Percentiles rank a stretch among this genome's conserved stretches.
phyloP scores from a whole-genome alignment of 75 land plant species.

The Cunninghamia lanceolata region DNA sequence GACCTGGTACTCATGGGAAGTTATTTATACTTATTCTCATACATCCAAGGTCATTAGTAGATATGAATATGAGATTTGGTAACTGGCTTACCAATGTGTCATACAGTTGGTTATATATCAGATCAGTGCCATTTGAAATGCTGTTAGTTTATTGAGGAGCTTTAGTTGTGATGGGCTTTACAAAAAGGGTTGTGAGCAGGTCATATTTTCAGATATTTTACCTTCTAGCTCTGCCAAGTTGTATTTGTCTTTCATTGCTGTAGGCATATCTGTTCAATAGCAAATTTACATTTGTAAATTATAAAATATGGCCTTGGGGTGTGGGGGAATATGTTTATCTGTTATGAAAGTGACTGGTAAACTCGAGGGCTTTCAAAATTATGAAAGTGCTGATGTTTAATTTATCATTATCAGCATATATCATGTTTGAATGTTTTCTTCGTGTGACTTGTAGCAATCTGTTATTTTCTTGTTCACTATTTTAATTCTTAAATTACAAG shows the following conservation, averaged over 20 bases:
- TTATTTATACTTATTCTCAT: neutral
- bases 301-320: neutral
- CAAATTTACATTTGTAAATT: neutral
- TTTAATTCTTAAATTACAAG: neutral
- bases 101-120: neutral
- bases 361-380: neutral
- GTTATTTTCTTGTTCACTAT: neutral
- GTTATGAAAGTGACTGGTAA: neutral
- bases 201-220: neutral
- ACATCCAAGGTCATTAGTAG: neutral
- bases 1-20: neutral
- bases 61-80: neutral
- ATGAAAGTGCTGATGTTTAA: neutral
- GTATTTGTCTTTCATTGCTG: neutral
- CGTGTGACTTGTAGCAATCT: neutral
- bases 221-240: neutral
- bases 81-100: neutral
- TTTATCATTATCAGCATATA: neutral
- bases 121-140: neutral
- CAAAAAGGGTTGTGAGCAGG: neutral
- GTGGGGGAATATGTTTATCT: neutral
- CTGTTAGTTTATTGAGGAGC: neutral
- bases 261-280: neutral
- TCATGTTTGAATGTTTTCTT: neutral
- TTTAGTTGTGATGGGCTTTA: neutral